Base-by-base conservation (phyloP, 2,329 filamentous ascomycete species). In the Uncinocarpus reesii region DNA sequence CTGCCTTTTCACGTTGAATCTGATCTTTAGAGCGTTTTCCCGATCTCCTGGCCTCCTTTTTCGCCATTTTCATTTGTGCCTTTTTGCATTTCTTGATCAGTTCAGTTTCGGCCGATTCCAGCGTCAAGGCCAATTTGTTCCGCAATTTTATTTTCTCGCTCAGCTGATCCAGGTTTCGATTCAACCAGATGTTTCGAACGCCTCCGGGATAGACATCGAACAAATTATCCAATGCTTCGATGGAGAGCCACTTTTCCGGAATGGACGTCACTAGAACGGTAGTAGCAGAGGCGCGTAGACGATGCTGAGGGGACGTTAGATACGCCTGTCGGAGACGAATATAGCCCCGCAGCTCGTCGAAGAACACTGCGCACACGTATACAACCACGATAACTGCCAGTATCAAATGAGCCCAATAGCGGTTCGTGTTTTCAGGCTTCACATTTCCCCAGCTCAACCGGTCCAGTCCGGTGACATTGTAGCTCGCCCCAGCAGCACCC, bases 191-290 rank as follows among this genome's bases (percentile, higher is more conserved):
- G 57, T 96, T 96, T 51, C 86, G 80, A 60, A 98, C 83, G 24
- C 92, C 92, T 16, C 92, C 92, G 0, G 92, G 92, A 57, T 95
- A 96, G 1, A 96, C 89, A 62, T 98, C 92, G 59, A 93, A 98
- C 0, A 98, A 73, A 0, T 83, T 84, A 50, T 80, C 77, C 3
- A 98, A 74, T 0, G 86, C 86, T 37, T 94, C 81, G 42, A 86
- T 78, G 1, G 78, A 87, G 6, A 94, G 78, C 92, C 92, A 98
- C 60, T 93, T 94, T 34, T 77, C 72, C 1, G 92, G 92, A 44
- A 98, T 95, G 8, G 83, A 84, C 54, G 83, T 92, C 45, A 98
- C 88, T 4, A 98, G 75, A 40, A 98, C 90, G 0, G 92, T 98
- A 4, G 90, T 98, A 1, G 92, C 90, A 13, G 90, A 96, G 15